A percentile compares a stretch with the other conserved stretches of the same genome.
Evolutionary conservation across 352 stramenopile species (phyloP).

Genomic region (Pythium vanterpoolii): DNA sequence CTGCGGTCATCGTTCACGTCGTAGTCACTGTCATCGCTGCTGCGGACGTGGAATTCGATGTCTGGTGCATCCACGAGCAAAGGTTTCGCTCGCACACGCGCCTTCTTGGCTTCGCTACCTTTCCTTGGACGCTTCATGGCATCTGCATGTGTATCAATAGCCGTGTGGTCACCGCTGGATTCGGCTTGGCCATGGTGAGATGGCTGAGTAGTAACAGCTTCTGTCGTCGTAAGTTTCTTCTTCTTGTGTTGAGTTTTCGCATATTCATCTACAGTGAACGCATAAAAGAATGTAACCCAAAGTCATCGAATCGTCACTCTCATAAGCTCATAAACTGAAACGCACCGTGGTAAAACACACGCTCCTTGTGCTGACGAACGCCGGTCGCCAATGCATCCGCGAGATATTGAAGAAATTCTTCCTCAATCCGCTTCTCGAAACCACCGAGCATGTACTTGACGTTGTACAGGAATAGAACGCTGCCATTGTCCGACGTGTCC

Average conservation of each 20-base stretch:
- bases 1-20: constrained; percentile 5
- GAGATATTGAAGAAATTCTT: constrained; percentile 40
- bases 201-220: background rate
- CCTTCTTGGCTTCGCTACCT: constrained; percentile 4
- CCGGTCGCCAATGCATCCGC: constrained; percentile 15
- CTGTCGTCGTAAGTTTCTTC: constrained; percentile 3
- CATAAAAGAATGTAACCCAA: background rate
- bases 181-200: background rate
- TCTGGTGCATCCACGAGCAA: constrained; percentile 23
- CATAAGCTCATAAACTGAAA: background rate
- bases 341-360: constrained; percentile 69
- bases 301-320: background rate
- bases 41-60: constrained; percentile 12
- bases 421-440: constrained; percentile 70
- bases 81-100: constrained; percentile 4
- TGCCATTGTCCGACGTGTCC: constrained; percentile 21
- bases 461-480: constrained; percentile 54
- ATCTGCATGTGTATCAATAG: background rate
- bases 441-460: constrained; percentile 80
- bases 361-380: constrained; percentile 32
- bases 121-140: constrained; percentile 11
- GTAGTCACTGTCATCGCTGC: constrained; percentile 32
- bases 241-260: constrained; percentile 40
- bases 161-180: too few species aligned
- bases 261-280: constrained; percentile 43